Evolutionary conservation across 345 rosid species (phyloP), one percentile per base, ranked within the genome.

Genomic region (Microcos paniculata): DNA sequence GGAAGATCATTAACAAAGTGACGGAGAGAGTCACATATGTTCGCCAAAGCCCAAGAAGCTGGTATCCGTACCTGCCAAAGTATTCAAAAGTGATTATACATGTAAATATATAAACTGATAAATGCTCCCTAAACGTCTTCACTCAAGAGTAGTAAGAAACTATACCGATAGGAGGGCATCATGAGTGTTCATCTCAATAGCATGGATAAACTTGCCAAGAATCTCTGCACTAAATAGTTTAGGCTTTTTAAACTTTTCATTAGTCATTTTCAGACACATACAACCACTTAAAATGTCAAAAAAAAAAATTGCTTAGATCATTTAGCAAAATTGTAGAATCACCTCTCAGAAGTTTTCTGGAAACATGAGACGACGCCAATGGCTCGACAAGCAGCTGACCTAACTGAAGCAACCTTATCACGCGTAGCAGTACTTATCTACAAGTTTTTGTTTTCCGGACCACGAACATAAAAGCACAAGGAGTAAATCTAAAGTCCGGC

Each of bases 371-470:
- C 75, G 57, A 95, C 98, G 62, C 99, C 98, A 80, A 95, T 90
- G 77, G 94, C 99, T 81, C 97, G 96, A 86, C 99, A 95, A 81
- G 97, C 91, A 80, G 98, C 98, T 77, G 96, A 90, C 84, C 93
- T 84, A 59, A 95, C 96, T n/a, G 92, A 84, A 78, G 99, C 90
- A 76, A 86, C 85, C 62, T 76, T 84, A 77, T 95, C 98, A 80
- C 84, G 74, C 66, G 80, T 76, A 70, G 96, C 97, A 76, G 96
- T 90, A 81, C 68, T 78, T 62, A 89, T 82, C 98, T 95, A 72
- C 48, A 80, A 73, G 74, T 65, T 59, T n/a, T 71, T 57, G 72
- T 83, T 43, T 38, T 63, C 58, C 59, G 51, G 15, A 11, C 42
- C 18, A 7, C 51, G 18, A 70, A 11, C 73, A 79, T n/a, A 75